These are phyloP conservation scores for Oryza meyeriana DNA, from an alignment of 176 grass and related monocot genomes.

Conservation along the genomic window DNA sequence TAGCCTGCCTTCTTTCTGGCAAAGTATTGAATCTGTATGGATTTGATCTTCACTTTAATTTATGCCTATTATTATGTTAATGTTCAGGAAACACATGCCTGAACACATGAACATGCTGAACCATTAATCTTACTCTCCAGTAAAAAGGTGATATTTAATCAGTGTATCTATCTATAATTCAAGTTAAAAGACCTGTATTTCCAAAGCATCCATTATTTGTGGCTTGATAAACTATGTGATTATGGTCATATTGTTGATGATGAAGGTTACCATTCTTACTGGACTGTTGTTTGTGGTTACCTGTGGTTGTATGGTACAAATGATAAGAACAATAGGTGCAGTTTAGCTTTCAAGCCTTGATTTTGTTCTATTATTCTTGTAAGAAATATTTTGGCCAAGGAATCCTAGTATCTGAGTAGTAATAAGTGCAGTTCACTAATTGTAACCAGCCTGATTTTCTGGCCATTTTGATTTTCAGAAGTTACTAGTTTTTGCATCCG, in stretches of 20 bases:
- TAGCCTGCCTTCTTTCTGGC: not conserved
- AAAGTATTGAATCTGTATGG: not conserved
- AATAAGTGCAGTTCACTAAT: not conserved
- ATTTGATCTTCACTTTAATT: conserved; percentile 7
- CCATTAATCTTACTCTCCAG: not conserved
- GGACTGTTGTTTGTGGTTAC: not conserved
- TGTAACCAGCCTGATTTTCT: not conserved
- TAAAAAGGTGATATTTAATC: not conserved
- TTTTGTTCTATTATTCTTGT: not conserved
- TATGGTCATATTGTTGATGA: not conserved
- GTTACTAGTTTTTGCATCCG: not conserved
- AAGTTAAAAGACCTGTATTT: too few species aligned
- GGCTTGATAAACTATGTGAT: not conserved
- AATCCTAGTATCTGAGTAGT: conserved; percentile 6
- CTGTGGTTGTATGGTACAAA: not conserved
- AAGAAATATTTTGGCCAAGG: not conserved
- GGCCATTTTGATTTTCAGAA: not conserved
- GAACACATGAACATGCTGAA: not conserved
- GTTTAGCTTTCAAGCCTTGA: not conserved
- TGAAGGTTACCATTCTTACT: conserved; percentile 1
- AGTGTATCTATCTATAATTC: not conserved
- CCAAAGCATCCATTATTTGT: too few species aligned
- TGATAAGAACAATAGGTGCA: not conserved
- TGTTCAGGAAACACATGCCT: not conserved
- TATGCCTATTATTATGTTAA: not conserved